Percentiles rank a stretch among this genome's conserved stretches.
phyloP scores from a whole-genome alignment of 1,284 basidiomycete genomes.

The Cronartium quercuum region DNA sequence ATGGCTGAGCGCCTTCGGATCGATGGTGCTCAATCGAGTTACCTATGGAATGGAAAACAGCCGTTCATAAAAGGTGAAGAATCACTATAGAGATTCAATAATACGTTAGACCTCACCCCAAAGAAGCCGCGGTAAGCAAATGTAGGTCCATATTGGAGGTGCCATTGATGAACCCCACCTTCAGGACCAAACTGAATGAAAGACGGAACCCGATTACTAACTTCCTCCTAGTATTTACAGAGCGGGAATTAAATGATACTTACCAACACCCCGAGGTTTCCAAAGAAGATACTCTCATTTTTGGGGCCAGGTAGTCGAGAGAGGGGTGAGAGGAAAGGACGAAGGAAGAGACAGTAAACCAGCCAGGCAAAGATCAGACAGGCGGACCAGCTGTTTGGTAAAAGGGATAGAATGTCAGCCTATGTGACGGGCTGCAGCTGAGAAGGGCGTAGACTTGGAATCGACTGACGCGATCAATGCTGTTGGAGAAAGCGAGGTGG shows the following conservation, averaged over 20 bases:
- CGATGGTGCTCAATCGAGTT: slow-evolving; percentile 57
- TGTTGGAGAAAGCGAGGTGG: no score
- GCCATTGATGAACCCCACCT: background rate
- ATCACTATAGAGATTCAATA: no score
- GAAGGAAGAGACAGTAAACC: background rate
- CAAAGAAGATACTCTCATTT: background rate
- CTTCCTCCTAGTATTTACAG: background rate
- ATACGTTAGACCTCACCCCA: background rate
- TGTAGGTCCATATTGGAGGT: background rate
- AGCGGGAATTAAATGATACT: background rate
- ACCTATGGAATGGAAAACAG: slow-evolving; percentile 5
- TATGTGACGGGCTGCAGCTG: no score
- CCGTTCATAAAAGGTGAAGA: background rate
- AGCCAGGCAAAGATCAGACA: background rate
- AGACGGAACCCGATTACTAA: background rate
- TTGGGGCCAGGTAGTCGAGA: background rate
- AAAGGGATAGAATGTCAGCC: background rate
- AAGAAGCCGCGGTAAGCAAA: background rate
- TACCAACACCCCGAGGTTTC: background rate
- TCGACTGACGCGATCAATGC: no score
- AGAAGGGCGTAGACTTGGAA: no score
- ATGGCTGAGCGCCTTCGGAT: slow-evolving; percentile 59
- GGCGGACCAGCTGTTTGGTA: background rate
- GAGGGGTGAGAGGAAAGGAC: background rate
- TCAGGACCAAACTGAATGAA: background rate